Evolutionary conservation across 2,329 filamentous ascomycete genomes (phyloP).

Genomic region (Aspergillus niger): DNA sequence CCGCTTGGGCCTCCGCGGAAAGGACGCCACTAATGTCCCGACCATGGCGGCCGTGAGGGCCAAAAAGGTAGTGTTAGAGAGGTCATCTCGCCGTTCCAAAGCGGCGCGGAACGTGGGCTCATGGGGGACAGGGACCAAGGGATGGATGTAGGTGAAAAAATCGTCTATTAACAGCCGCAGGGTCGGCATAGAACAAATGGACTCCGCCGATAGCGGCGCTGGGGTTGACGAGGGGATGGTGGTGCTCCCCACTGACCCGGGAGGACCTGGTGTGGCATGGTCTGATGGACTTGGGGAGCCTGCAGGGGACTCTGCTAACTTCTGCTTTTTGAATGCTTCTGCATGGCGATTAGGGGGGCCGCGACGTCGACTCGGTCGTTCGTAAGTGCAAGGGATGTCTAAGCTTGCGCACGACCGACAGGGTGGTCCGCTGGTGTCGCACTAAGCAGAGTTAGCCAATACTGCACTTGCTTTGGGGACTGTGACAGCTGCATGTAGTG

Average conservation of each 20-base stretch:
- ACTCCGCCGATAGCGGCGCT: conserved; percentile 51
- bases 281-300: conserved; percentile 46
- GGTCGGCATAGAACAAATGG: conserved; percentile 47
- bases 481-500: conserved; percentile 22
- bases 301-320: conserved; percentile 44
- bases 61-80: conserved; percentile 45
- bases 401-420: conserved; percentile 66
- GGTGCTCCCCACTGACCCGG: conserved; percentile 16
- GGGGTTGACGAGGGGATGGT: conserved; percentile 39
- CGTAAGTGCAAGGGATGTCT: conserved; percentile 68
- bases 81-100: conserved; percentile 46
- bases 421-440: conserved; percentile 66
- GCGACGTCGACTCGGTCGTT: conserved; percentile 63
- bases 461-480: background rate
- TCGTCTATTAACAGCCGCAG: conserved; percentile 48
- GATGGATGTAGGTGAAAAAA: conserved; percentile 52
- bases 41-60: conserved; percentile 50
- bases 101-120: conserved; percentile 49
- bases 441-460: conserved; percentile 45
- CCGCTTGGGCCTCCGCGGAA: conserved; percentile 46
- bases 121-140: conserved; percentile 49
- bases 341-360: conserved; percentile 68
- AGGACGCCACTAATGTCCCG: conserved; percentile 47
- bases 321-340: conserved; percentile 65
- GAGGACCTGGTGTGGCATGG: conserved; percentile 44